phyloP scores from a whole-genome alignment of 768 basidiomycete genomes.

The Lactarius psammicola region DNA sequence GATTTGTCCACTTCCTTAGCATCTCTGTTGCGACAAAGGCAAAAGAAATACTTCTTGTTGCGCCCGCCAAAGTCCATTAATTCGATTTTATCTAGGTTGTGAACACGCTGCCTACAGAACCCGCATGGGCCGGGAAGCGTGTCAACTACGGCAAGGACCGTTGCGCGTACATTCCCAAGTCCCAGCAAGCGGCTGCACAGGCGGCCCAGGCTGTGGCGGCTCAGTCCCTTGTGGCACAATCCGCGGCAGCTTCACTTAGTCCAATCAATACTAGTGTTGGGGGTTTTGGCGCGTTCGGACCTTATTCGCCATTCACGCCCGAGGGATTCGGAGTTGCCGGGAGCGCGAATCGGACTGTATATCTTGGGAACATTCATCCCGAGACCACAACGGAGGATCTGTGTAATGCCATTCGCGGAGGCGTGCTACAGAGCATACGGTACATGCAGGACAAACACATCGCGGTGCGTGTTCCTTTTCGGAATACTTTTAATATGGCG shows the following conservation, averaged over 20 bases:
- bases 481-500: not conserved
- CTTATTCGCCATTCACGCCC: slow-evolving; percentile 54
- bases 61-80: not conserved
- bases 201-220: slow-evolving; percentile 86
- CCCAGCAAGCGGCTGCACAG: slow-evolving; percentile 84
- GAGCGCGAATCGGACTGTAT: slow-evolving; percentile 87
- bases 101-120: slow-evolving; percentile 86
- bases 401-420: slow-evolving; percentile 96
- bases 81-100: slow-evolving; percentile 64
- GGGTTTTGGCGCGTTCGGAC: slow-evolving; percentile 44
- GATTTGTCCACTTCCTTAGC: slow-evolving; percentile 97
- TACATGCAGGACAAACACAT: slow-evolving; percentile 98
- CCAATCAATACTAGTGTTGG: slow-evolving; percentile 35
- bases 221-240: slow-evolving; percentile 60
- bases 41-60: not conserved
- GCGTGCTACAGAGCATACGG: slow-evolving; percentile 90
- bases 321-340: slow-evolving; percentile 43
- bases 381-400: slow-evolving; percentile 94
- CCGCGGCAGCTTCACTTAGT: slow-evolving; percentile 41
- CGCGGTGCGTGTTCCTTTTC: slow-evolving; percentile 56
- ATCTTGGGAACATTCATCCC: slow-evolving; percentile 94
- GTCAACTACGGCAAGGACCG: slow-evolving; percentile 99
- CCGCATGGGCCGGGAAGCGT: slow-evolving; percentile 91
- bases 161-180: slow-evolving; percentile 96
- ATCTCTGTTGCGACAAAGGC: slow-evolving; percentile 93